Percentiles rank a stretch among this genome's conserved stretches.
These are phyloP conservation scores for Naganishia antarctica DNA, from an alignment of 768 basidiomycete genomes.

Conservation along the genomic window DNA sequence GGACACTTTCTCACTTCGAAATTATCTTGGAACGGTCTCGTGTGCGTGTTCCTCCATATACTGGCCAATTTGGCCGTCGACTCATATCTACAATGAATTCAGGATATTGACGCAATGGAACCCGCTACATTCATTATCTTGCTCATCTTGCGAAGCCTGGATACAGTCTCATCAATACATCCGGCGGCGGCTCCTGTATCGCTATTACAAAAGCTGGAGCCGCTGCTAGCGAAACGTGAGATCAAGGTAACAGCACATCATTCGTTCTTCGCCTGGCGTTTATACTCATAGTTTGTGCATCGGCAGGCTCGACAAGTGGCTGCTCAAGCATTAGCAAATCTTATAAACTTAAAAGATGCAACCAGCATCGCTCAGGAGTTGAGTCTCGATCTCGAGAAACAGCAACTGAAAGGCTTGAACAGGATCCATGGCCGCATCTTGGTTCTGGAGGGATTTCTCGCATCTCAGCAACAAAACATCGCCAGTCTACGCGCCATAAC, in stretches of 20 bases:
- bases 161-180: not conserved
- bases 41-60: not conserved
- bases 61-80: not conserved
- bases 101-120: constrained; percentile 1
- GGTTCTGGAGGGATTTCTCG: not conserved
- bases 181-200: not conserved
- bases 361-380: not conserved
- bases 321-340: constrained; percentile 19
- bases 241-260: constrained; percentile 10
- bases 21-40: constrained; percentile 2
- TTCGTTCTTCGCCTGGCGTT: too few relatives aligned
- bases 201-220: not conserved
- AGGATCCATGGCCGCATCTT: constrained; percentile 15
- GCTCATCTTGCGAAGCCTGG: constrained; percentile 15
- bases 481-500: not conserved
- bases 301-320: constrained; percentile 22
- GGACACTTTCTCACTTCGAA: constrained; percentile 33
- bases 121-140: constrained; percentile 11
- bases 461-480: not conserved
- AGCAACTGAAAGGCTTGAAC: not conserved
- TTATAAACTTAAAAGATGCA: not conserved
- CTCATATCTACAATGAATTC: not conserved
- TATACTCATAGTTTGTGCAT: not conserved
- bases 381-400: not conserved
- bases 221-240: constrained; percentile 12